Conservation (phyloP, 345 rosid genomes). For the Citrus inodora region DNA sequence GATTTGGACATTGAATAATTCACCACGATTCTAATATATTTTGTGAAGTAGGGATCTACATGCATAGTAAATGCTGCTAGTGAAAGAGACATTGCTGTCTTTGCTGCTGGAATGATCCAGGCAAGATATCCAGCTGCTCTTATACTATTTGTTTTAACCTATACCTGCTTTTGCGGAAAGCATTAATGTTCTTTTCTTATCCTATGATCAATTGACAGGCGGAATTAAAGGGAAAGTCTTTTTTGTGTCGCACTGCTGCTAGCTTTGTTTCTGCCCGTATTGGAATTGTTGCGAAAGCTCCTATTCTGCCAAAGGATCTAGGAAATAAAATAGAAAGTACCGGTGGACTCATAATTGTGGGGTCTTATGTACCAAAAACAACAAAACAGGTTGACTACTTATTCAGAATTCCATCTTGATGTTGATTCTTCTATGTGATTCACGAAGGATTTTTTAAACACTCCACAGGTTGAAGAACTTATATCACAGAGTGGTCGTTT, state of each 20-base stretch:
- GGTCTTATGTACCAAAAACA: conserved; percentile 96
- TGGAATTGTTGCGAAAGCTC: conserved; percentile 82
- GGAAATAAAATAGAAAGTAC: conserved; percentile 52
- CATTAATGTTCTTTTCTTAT: conserved; percentile 6
- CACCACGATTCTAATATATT: conserved; percentile 20
- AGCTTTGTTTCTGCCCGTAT: conserved; percentile 91
- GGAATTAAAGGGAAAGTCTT: conserved; percentile 77
- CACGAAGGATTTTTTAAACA: not conserved
- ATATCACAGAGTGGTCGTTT: conserved; percentile 53
- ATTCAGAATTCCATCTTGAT: not conserved
- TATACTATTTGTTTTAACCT: not conserved
- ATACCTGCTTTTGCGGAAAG: conserved; percentile 10
- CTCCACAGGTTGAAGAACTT: conserved; percentile 78
- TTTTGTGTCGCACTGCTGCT: conserved; percentile 94
- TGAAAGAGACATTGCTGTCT: conserved; percentile 92
- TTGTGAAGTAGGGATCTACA: conserved; percentile 62
- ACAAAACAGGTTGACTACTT: conserved; percentile 71
- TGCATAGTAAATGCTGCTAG: conserved; percentile 96
- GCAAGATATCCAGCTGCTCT: conserved; percentile 34
- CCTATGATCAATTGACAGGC: conserved; percentile 56
- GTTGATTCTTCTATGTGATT: not conserved
- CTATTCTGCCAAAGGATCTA: conserved; percentile 71
- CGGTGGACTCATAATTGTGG: conserved; percentile 89
- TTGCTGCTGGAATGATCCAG: conserved; percentile 93
- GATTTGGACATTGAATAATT: not conserved